Base-by-base conservation (phyloP, 345 rosid genomes). In the Eucalyptus curtisii region DNA sequence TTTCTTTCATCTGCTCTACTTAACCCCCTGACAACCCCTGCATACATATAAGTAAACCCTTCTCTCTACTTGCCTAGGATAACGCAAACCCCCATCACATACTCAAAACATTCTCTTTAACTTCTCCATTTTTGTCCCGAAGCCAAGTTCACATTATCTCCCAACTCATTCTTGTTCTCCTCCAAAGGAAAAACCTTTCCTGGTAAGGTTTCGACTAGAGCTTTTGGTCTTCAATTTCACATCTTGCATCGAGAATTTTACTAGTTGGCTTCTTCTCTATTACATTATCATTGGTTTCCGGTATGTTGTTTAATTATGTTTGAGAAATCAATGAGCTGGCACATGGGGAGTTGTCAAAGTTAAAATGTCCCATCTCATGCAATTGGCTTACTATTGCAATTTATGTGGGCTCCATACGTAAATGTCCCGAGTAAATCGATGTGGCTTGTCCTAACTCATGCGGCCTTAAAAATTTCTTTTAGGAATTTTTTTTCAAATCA, bases 371-470 rank as follows among this genome's bases (percentile, higher is more conserved):
- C 76, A 15, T 64, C 20, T 64, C 40, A 1, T n/a, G 76, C 20
- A n/a, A 8, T 64, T n/a, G 37, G 40, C 16, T 64, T n/a, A 7
- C 76, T 64, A n/a, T 64, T 64, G 76, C 76, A n/a, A 7, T 64
- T n/a, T 64, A 33, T 1, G 40, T n/a, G 2, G 22, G 76, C 76
- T 64, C 76, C 20, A 31, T 0, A 7, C 14, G 76, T 52, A 20
- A 50, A 52, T 20, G 57, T 20, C 57, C 20, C 0, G 0, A 2
- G 1, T 52, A 0, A 0, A 52, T 52, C 5, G 0, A 52, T 8
- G 10, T 52, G 7, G 0, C 0, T 52, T 20, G 20, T 52, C 57
- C 10, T 52, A 52, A 19, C 57, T 10, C 0, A 52, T 20, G 10
- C 0, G 25, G 25, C 10, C 57, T 52, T 20, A 52, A 20, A 22